Evolutionary conservation across 2,329 filamentous ascomycete genomes (phyloP), one percentile per base, ranked within the genome.

Genomic region (Fonsecaea erecta): DNA sequence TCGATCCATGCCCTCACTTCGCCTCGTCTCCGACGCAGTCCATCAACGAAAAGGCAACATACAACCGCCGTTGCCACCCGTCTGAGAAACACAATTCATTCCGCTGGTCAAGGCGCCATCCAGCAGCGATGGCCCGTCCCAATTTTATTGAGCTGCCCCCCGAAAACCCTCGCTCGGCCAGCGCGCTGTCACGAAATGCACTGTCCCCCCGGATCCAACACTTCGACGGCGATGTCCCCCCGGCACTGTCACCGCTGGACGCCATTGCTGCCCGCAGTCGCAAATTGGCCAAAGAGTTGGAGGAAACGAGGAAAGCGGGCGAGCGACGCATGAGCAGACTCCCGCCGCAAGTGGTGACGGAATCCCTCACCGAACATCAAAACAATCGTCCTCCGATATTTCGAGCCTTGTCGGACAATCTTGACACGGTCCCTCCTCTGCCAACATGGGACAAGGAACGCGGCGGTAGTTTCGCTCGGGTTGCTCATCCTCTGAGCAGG

Each of bases 251-350:
- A 7, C 95, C 95, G 11, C 85, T 99, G 70, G 95, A 99, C 83
- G 94, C 94, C 54, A 96, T 99, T 75, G 94, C 94, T 24, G 85
- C 94, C 68, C 94, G 98, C 75, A 96, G 93, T 72, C 89, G 94
- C 64, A 81, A 96, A 72, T 85, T 99, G 58, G 93, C 93, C 43
- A 91, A 88, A 78, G 90, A 96, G 78, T 86, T 99, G 67, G 90
- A 97, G 76, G 89, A 95, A 71, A 89, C 86, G 69, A 85, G 87
- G 73, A 78, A 79, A 65, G 88, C 86, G 74, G 85, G 86, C 68
- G 93, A 91, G 56, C 87, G 88, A 70, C 87, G 93, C 64, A 86
- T 97, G 79, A 97, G 93, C 79, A 86, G 94, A 48, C 81, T 98
- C 51, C 92, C 93, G 2, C 92, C 93, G 6, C 82, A 93, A 65